phyloP scores from a whole-genome alignment of 2,329 filamentous ascomycete genomes.

The Chalara sp. region DNA sequence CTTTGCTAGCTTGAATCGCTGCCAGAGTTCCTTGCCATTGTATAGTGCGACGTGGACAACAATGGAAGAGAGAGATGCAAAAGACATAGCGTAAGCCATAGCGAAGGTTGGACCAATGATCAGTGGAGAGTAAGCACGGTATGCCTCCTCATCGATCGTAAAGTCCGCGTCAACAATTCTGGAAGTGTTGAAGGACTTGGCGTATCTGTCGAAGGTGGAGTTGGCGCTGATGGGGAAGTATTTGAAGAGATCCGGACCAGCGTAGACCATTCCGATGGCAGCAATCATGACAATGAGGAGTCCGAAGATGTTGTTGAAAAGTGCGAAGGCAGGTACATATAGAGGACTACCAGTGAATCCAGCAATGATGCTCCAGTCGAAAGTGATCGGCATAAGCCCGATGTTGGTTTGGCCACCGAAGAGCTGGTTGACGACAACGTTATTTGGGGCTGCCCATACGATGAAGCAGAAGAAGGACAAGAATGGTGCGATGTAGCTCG shows the following conservation, averaged over 20 bases:
- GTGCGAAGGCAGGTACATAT: neutral
- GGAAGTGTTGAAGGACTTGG: constrained; percentile 54
- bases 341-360: neutral
- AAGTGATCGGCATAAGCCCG: constrained; percentile 60
- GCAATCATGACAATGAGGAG: constrained; percentile 54
- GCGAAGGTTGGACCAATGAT: constrained; percentile 69
- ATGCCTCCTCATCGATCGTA: constrained; percentile 56
- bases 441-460: constrained; percentile 66
- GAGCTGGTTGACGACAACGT: constrained; percentile 61
- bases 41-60: constrained; percentile 62
- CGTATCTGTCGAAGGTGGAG: constrained; percentile 66
- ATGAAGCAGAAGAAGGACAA: constrained; percentile 61
- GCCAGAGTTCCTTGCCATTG: constrained; percentile 59
- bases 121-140: constrained; percentile 64
- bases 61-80: constrained; percentile 63
- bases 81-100: constrained; percentile 63
- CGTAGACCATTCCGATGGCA: constrained; percentile 56
- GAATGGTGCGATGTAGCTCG: constrained; percentile 38
- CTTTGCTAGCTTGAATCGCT: neutral
- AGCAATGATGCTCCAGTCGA: constrained; percentile 67
- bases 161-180: constrained; percentile 55
- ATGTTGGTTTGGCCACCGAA: constrained; percentile 53
- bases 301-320: constrained; percentile 36
- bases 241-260: neutral
- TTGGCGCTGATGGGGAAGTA: neutral